Conservation (phyloP, 2,329 filamentous ascomycete genomes). For the Cordyceps militaris region DNA sequence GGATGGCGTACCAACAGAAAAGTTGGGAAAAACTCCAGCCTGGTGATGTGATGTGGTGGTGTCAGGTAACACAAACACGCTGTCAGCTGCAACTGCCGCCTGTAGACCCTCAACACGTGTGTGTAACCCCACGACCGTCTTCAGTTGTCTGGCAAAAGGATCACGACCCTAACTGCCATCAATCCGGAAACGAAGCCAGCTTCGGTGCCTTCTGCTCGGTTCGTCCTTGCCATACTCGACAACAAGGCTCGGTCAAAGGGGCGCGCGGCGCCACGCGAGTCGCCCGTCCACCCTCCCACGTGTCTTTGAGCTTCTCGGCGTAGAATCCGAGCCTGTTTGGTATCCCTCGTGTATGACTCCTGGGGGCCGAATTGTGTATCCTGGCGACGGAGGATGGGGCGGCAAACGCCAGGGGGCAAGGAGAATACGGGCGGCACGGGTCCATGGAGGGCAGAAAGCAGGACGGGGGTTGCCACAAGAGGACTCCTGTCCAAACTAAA, state of each 20-base stretch:
- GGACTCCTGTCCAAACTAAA: background rate
- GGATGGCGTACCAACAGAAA: background rate
- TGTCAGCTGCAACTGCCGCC: constrained; percentile 6
- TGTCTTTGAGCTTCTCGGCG: background rate
- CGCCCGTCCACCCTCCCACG: background rate
- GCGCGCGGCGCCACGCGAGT: no score
- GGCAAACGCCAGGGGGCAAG: background rate
- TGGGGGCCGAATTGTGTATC: background rate
- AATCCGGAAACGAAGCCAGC: no score
- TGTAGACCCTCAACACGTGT: background rate
- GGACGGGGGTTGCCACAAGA: no score
- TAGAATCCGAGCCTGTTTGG: background rate
- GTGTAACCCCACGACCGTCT: no score
- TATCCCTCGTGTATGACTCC: background rate
- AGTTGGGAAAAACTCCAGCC: background rate
- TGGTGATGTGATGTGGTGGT: constrained; percentile 4
- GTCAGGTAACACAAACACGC: constrained; percentile 2
- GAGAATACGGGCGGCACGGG: no score
- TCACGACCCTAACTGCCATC: no score
- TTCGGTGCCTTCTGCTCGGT: no score
- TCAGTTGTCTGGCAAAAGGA: no score
- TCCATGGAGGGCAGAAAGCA: background rate
- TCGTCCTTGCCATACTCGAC: no score
- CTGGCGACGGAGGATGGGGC: background rate
- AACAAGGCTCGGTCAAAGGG: no score